Percentiles rank a stretch among this genome's conserved stretches.
Conservation (phyloP, 805 yeast genomes). For the Sugiyamaella boreocaroliniensis region DNA sequence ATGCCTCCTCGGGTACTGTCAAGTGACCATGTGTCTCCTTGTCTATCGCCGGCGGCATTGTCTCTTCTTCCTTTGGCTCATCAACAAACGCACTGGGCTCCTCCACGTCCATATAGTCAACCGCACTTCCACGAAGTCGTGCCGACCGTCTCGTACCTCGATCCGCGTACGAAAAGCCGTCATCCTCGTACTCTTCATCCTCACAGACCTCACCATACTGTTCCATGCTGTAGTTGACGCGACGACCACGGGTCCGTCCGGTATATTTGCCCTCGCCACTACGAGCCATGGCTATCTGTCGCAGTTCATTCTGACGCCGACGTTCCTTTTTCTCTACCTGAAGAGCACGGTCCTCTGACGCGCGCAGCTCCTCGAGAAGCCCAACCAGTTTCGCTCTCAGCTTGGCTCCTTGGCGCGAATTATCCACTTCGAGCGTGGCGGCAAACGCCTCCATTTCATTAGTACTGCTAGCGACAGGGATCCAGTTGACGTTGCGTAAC, state of each 20-base stretch:
- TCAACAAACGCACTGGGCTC: background rate
- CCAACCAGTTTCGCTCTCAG: slow-evolving; percentile 2
- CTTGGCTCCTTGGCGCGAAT: slow-evolving; percentile 3
- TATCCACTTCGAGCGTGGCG: background rate
- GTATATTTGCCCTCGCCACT: slow-evolving; percentile 27
- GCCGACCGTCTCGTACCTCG: slow-evolving; percentile 12
- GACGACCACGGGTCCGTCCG: slow-evolving; percentile 29
- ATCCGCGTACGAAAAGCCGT: background rate
- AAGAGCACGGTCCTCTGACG: slow-evolving; percentile 5
- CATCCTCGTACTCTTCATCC: slow-evolving; percentile 8
- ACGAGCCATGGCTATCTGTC: slow-evolving; percentile 18
- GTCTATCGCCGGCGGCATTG: too few species aligned
- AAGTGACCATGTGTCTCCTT: too few species aligned
- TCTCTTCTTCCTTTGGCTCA: too few species aligned
- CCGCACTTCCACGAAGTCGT: slow-evolving; percentile 7
- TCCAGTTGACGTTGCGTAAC: slow-evolving; percentile 29
- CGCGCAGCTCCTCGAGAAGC: slow-evolving; percentile 13
- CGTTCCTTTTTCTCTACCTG: slow-evolving; percentile 5
- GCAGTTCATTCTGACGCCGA: slow-evolving; percentile 14
- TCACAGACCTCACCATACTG: slow-evolving; percentile 7
- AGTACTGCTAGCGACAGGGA: slow-evolving; percentile 27
- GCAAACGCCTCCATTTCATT: slow-evolving; percentile 22
- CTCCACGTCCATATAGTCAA: background rate
- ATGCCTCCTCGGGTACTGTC: background rate
- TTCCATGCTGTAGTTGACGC: slow-evolving; percentile 25